A percentile compares a stretch with the other conserved stretches of the same genome.
Evolutionary conservation across 2,329 filamentous ascomycete genomes (phyloP).

Genomic region (Teratosphaeria viscida): DNA sequence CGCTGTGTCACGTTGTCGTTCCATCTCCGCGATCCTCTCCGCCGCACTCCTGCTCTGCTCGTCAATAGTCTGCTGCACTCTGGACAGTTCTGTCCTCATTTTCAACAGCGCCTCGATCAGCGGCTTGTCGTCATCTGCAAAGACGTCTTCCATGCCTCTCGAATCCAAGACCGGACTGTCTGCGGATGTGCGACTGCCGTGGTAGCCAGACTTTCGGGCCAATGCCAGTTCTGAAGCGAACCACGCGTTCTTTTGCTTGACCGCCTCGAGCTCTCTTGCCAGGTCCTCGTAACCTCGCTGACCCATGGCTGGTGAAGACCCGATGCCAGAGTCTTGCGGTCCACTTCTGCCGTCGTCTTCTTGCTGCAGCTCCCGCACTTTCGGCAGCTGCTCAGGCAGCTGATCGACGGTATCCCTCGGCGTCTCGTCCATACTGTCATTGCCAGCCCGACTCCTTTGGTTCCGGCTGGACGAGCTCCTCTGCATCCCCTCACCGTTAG

Average conservation of each 20-base stretch:
- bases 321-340: conserved; percentile 46
- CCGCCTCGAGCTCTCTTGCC: conserved; percentile 74
- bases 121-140: conserved; percentile 85
- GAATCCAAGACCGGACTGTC: conserved; percentile 66
- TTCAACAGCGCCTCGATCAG: conserved; percentile 83
- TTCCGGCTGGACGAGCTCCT: conserved; percentile 10
- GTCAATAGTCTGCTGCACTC: conserved; percentile 83
- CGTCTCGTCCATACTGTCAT: conserved; percentile 8
- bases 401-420: conserved; percentile 15
- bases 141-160: conserved; percentile 57
- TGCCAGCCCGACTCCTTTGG: conserved; percentile 1
- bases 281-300: conserved; percentile 60
- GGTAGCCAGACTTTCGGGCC: conserved; percentile 81
- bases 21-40: conserved; percentile 82
- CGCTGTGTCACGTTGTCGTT: conserved; percentile 89
- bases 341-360: conserved; percentile 38
- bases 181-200: conserved; percentile 43
- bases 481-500: conserved; percentile 1
- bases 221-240: conserved; percentile 90
- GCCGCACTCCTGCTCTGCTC: conserved; percentile 77
- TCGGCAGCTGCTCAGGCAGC: conserved; percentile 15
- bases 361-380: conserved; percentile 15
- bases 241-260: conserved; percentile 86
- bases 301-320: conserved; percentile 50
- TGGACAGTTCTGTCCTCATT: conserved; percentile 81